Evolutionary conservation across 306 rosid species (phyloP), one percentile per base, ranked within the genome.

Genomic region (Comarum palustre): DNA sequence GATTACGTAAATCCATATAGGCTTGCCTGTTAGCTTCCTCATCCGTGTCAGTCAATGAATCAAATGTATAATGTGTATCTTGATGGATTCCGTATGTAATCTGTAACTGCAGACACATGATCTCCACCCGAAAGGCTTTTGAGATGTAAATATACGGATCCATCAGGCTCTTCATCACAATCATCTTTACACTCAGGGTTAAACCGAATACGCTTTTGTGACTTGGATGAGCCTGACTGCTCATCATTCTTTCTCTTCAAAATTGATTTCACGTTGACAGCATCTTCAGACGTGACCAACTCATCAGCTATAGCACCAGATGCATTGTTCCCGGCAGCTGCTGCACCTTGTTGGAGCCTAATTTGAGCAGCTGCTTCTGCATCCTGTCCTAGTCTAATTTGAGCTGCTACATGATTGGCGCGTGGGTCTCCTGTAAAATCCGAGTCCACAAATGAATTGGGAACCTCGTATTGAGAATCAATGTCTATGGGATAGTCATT

Each of bases 351-450:
- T 86, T 78, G 73, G 66, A 92, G 82, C 85, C 90, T 39, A 72
- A 88, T 63, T 13, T 84, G 75, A 39, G 88, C 89, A 63, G 96
- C 88, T n/a, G 88, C 90, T 79, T 85, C 90, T 14, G 84, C 89
- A 81, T 92, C 97, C 72, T 90, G 89, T 63, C 81, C 59, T 64
- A 92, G 82, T 86, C 90, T 84, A 69, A 86, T 62, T 77, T 80
- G 84, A 0, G 98, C 98, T 32, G 98, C 98, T 77, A 76, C 24
- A 73, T 87, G 98, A 80, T 91, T 93, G 0, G 98, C 98, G 0
- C 98, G 96, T 0, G 94, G 97, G 71, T 93, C 98, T 71, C 89
- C 81, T 45, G 38, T 82, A 59, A 87, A 79, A 69, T 78, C 89
- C 19, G n/a, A n/a, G n/a, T 64, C 34, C 29, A 84, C 31, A n/a